Percentiles rank a stretch among this genome's conserved stretches.
These are phyloP conservation scores for Microcyclospora tardicrescens DNA, from an alignment of 2,329 filamentous ascomycete species.

Conservation along the genomic window DNA sequence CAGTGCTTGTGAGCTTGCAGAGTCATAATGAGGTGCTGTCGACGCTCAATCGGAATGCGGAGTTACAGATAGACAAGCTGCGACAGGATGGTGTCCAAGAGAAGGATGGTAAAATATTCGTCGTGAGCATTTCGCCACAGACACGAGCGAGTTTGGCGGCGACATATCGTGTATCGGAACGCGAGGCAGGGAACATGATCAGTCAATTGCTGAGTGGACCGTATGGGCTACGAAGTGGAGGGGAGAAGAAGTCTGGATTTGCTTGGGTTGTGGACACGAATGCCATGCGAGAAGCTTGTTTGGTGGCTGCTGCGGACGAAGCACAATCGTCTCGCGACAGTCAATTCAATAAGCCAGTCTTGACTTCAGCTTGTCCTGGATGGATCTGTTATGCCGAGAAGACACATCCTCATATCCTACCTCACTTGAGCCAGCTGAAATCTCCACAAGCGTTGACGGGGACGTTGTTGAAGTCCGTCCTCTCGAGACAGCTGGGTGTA, in stretches of 20 bases:
- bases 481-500: conserved; percentile 61
- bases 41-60: conserved; percentile 53
- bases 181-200: conserved; percentile 68
- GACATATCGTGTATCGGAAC: conserved; percentile 61
- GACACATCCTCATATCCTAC: conserved; percentile 85
- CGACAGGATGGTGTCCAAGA: conserved; percentile 3
- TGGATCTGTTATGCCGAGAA: conserved; percentile 99
- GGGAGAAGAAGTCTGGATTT: conserved; percentile 63
- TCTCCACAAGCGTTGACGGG: conserved; percentile 88
- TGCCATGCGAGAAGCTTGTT: conserved; percentile 62
- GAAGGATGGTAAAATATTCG: conserved; percentile 51
- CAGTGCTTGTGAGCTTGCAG: conserved; percentile 88
- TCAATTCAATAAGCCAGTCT: conserved; percentile 46
- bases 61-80: conserved; percentile 9
- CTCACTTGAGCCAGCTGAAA: conserved; percentile 81
- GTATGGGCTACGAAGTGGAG: conserved; percentile 55
- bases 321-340: conserved; percentile 17
- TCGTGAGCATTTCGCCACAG: conserved; percentile 89
- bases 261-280: conserved; percentile 88
- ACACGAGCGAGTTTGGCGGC: conserved; percentile 79
- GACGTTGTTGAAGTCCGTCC: conserved; percentile 74
- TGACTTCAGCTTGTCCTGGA: conserved; percentile 85
- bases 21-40: conserved; percentile 83
- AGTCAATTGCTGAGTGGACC: conserved; percentile 62
- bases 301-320: conserved; percentile 48